These are phyloP conservation scores for Alternaria sp. DNA, from an alignment of 2,329 filamentous ascomycete species.

Conservation along the genomic window DNA sequence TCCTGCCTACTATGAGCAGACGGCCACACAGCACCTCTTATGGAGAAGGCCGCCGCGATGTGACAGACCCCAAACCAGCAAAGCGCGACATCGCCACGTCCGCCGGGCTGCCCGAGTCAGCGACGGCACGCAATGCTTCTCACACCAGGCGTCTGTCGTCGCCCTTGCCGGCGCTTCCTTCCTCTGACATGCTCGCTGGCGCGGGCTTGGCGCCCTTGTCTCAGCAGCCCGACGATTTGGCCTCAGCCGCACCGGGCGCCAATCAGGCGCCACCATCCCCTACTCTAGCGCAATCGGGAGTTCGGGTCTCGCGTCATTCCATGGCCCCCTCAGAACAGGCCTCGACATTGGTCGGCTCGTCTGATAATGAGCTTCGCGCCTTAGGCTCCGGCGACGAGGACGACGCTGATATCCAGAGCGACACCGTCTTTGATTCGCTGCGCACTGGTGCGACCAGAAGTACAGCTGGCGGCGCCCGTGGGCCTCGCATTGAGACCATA, in stretches of 20 bases:
- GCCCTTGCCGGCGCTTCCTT: constrained; percentile 32
- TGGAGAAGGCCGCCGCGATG: constrained; percentile 48
- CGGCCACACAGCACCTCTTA: constrained; percentile 44
- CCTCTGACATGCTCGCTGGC: constrained; percentile 22
- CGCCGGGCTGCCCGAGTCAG: constrained; percentile 22
- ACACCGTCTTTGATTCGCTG: constrained; percentile 78
- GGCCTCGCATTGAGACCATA: constrained; percentile 75
- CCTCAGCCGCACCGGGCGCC: constrained; percentile 34
- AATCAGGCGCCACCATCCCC: constrained; percentile 46
- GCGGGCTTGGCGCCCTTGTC: constrained; percentile 38
- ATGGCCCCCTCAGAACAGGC: constrained; percentile 64
- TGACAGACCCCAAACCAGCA: constrained; percentile 38
- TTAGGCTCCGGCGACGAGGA: constrained; percentile 75
- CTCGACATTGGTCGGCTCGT: constrained; percentile 71
- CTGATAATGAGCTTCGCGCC: constrained; percentile 68
- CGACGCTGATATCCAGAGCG: constrained; percentile 79
- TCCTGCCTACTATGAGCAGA: constrained; percentile 46
- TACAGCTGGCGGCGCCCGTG: constrained; percentile 67
- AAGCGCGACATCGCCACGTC: constrained; percentile 40
- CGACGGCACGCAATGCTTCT: constrained; percentile 16
- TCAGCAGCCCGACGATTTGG: constrained; percentile 40
- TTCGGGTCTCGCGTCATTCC: constrained; percentile 59
- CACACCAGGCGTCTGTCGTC: constrained; percentile 23
- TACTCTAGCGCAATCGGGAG: constrained; percentile 43
- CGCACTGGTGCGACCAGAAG: constrained; percentile 73